phyloP scores from a whole-genome alignment of 441 rosid genomes.

The Syzygium malaccense region DNA sequence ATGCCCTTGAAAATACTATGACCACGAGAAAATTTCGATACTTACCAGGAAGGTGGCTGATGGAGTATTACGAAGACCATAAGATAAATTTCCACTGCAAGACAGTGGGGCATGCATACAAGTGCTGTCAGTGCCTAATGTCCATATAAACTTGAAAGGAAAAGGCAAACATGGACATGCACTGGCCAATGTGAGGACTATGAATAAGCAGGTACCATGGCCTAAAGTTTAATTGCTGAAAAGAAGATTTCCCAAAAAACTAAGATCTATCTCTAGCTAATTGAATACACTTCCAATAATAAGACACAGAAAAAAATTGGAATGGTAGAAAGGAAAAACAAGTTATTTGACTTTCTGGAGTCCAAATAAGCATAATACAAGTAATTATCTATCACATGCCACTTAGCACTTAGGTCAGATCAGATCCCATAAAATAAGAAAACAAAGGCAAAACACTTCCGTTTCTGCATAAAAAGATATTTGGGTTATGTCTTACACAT shows the following conservation, averaged over 20 bases:
- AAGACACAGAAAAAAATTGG: neutral
- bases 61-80: constrained; percentile 84
- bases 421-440: neutral
- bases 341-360: neutral
- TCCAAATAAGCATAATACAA: neutral
- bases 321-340: neutral
- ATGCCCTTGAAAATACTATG: neutral
- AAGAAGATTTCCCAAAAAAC: neutral
- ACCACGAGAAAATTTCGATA: neutral
- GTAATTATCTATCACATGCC: neutral
- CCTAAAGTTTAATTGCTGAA: neutral
- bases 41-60: constrained; percentile 63
- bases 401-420: neutral
- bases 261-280: neutral
- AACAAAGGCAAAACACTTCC: neutral
- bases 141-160: neutral
- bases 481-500: neutral
- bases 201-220: neutral
- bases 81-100: constrained; percentile 77
- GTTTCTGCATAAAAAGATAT: neutral
- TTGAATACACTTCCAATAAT: neutral
- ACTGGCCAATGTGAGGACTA: neutral
- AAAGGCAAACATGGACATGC: neutral
- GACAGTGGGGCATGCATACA: neutral
- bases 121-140: neutral